These are phyloP conservation scores for Aspergillus ochraceoroseus DNA, from an alignment of 2,329 filamentous ascomycete species.

Conservation along the genomic window DNA sequence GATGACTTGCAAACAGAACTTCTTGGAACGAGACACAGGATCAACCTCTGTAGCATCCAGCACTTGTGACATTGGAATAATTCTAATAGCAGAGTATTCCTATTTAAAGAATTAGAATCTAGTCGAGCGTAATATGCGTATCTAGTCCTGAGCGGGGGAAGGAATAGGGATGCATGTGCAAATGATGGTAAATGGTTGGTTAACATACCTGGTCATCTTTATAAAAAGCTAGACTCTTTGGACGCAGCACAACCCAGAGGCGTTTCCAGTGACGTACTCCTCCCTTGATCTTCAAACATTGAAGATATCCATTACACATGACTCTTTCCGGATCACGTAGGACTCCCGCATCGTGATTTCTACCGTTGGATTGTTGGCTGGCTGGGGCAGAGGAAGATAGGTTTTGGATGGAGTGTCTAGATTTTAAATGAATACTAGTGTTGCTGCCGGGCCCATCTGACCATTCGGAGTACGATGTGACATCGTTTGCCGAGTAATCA, in stretches of 20 bases:
- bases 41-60: constrained; percentile 92
- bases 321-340: constrained; percentile 74
- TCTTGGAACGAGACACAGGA: constrained; percentile 76
- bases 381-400: constrained; percentile 28
- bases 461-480: constrained; percentile 80
- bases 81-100: constrained; percentile 81
- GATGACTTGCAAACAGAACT: constrained; percentile 85
- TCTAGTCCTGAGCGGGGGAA: too few relatives aligned
- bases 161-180: background rate
- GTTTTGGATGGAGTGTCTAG: constrained; percentile 30
- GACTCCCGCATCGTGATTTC: constrained; percentile 53
- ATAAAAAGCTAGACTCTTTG: constrained; percentile 80
- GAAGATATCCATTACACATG: constrained; percentile 89
- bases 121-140: background rate
- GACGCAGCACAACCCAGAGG: constrained; percentile 84
- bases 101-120: constrained; percentile 32
- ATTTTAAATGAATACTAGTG: constrained; percentile 24
- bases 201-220: constrained; percentile 64
- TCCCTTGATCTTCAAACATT: constrained; percentile 70
- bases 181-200: too few relatives aligned
- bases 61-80: constrained; percentile 71
- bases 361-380: constrained; percentile 47
- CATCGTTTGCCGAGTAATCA: constrained; percentile 59
- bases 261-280: constrained; percentile 93
- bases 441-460: constrained; percentile 55